Evolutionary conservation across 768 basidiomycete species (phyloP).

Genomic region (Termitomyces sp.): DNA sequence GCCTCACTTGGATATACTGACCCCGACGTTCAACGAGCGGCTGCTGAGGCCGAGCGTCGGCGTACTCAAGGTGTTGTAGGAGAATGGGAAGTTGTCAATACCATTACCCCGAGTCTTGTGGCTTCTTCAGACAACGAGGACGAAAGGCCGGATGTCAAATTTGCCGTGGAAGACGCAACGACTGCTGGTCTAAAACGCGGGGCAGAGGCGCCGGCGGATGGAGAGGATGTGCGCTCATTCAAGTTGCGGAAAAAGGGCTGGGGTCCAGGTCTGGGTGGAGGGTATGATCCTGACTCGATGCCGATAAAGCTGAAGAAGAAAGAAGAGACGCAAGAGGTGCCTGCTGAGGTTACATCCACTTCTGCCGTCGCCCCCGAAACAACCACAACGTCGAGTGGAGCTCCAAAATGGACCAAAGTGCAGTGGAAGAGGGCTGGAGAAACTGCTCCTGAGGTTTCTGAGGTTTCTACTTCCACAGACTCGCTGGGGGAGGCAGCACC

Average conservation of each 20-base stretch:
- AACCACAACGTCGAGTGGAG: slow-evolving; percentile 10
- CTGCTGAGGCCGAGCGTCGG: slow-evolving; percentile 57
- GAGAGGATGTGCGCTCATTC: slow-evolving; percentile 57
- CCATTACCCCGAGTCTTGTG: slow-evolving; percentile 20
- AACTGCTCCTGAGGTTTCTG: neutral
- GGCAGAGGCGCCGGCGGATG: slow-evolving; percentile 33
- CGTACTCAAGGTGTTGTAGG: slow-evolving; percentile 69
- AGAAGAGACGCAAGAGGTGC: slow-evolving; percentile 29
- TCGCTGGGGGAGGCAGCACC: neutral
- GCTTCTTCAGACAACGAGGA: slow-evolving; percentile 14
- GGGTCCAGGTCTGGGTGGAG: slow-evolving; percentile 62
- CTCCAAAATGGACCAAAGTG: slow-evolving; percentile 31
- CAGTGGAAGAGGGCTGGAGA: slow-evolving; percentile 28
- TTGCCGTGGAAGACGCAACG: slow-evolving; percentile 16
- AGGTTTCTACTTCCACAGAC: neutral
- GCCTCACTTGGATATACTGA: slow-evolving; percentile 79
- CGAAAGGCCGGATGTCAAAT: slow-evolving; percentile 4
- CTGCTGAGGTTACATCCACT: neutral
- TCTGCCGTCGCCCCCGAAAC: slow-evolving; percentile 3
- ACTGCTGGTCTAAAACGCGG: slow-evolving; percentile 29
- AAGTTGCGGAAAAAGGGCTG: slow-evolving; percentile 66
- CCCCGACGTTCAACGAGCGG: slow-evolving; percentile 63
- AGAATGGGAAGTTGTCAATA: slow-evolving; percentile 67
- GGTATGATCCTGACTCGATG: slow-evolving; percentile 77
- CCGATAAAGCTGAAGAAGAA: slow-evolving; percentile 63